phyloP scores from a whole-genome alignment of 2,329 filamentous ascomycete genomes.

The Cladosporium cucumerinum region DNA sequence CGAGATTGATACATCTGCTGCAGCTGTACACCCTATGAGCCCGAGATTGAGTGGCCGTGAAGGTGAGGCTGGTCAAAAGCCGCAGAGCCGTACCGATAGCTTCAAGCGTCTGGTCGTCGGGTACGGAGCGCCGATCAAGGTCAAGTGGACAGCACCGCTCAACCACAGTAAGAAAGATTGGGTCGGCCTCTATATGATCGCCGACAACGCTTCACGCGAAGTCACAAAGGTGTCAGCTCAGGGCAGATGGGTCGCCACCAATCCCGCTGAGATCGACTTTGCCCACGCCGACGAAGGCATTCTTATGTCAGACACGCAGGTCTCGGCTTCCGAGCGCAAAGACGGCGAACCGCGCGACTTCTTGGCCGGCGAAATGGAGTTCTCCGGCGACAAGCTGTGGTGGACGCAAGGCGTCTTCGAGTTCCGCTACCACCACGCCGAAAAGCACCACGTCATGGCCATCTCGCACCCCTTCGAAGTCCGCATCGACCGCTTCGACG shows the following conservation, averaged over 20 bases:
- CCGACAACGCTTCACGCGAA: slow-evolving; percentile 84
- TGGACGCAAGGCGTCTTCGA: slow-evolving; percentile 97
- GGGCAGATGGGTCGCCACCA: slow-evolving; percentile 85
- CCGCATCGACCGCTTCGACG: slow-evolving; percentile 75
- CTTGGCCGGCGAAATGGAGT: slow-evolving; percentile 77
- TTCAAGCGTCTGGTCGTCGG: slow-evolving; percentile 76
- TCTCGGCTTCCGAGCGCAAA: slow-evolving; percentile 43
- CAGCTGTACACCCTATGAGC: slow-evolving; percentile 20
- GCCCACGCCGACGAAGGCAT: slow-evolving; percentile 73
- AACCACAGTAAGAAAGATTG: slow-evolving; percentile 90
- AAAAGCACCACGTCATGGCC: slow-evolving; percentile 88
- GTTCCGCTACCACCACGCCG: slow-evolving; percentile 93
- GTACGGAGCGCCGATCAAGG: slow-evolving; percentile 84
- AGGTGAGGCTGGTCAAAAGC: slow-evolving; percentile 64
- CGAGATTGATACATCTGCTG: slow-evolving; percentile 63
- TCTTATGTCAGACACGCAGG: slow-evolving; percentile 62
- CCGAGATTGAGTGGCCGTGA: slow-evolving; percentile 57
- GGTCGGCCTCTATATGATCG: slow-evolving; percentile 94
- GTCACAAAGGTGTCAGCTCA: slow-evolving; percentile 79
- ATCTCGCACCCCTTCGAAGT: slow-evolving; percentile 93
- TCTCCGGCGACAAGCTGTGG: slow-evolving; percentile 90
- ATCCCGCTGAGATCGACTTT: slow-evolving; percentile 71
- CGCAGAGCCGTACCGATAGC: slow-evolving; percentile 57
- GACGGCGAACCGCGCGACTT: slow-evolving; percentile 55
- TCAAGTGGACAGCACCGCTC: slow-evolving; percentile 84